Evolutionary conservation across 805 yeast genomes (phyloP).

Genomic region (Candida jianshihensis): DNA sequence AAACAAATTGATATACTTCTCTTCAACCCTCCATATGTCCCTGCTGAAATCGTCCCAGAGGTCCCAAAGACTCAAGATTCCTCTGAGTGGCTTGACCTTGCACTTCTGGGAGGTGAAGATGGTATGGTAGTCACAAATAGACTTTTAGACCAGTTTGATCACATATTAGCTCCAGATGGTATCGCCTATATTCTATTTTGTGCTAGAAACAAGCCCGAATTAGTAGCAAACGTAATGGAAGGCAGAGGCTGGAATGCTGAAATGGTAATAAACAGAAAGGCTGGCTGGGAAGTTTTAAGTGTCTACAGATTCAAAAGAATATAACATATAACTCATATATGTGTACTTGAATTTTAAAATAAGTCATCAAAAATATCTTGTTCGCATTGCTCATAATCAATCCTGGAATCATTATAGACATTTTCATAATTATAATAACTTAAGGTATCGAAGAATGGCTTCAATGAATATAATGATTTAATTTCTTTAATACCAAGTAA

Average conservation of each 20-base stretch:
- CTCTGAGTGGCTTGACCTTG: constrained; percentile 77
- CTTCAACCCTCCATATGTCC: constrained; percentile 97
- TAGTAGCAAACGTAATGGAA: constrained; percentile 44
- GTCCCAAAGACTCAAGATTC: constrained; percentile 44
- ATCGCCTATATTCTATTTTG: constrained; percentile 86
- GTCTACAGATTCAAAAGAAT: constrained; percentile 50
- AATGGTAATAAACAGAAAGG: constrained; percentile 60
- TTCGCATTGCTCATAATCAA: constrained; percentile 41
- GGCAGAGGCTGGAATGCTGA: constrained; percentile 46
- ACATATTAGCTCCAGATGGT: constrained; percentile 51
- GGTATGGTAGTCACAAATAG: constrained; percentile 84
- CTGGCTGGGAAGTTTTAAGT: constrained; percentile 92
- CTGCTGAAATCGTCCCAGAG: constrained; percentile 68
- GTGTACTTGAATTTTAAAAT: constrained; percentile 20
- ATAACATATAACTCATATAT: neutral
- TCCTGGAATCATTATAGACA: constrained; percentile 42
- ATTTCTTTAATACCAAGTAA: constrained; percentile 35
- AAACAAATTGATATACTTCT: constrained; percentile 60
- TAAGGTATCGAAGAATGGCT: constrained; percentile 58
- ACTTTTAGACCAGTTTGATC: constrained; percentile 49
- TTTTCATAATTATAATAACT: constrained; percentile 62
- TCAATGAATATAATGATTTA: constrained; percentile 38
- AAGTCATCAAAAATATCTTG: constrained; percentile 57
- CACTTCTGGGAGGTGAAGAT: constrained; percentile 80
- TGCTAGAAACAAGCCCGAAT: constrained; percentile 77